These are phyloP conservation scores for Wickerhamiella spandovensis DNA, from an alignment of 805 yeast species.

Conservation along the genomic window DNA sequence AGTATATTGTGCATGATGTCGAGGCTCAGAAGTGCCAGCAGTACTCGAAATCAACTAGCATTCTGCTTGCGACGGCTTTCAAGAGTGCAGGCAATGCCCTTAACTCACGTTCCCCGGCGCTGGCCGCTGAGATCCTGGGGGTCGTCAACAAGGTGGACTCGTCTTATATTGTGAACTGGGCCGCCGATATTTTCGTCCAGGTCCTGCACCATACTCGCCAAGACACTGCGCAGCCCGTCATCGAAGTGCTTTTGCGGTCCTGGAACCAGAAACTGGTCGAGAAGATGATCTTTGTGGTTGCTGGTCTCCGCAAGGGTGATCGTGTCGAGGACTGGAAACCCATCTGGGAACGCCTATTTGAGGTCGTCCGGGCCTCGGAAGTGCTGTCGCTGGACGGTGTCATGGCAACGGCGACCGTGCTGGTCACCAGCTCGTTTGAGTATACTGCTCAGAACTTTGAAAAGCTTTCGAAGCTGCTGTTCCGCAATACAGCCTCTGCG, in stretches of 20 bases:
- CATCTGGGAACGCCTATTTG: constrained; percentile 5
- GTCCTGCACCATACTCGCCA: constrained; percentile 23
- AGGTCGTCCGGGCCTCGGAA: not conserved
- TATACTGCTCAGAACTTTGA: constrained; percentile 10
- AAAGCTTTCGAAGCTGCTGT: constrained; percentile 2
- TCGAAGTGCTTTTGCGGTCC: constrained; percentile 8
- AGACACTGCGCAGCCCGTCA: constrained; percentile 21
- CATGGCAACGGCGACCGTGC: constrained; percentile 9
- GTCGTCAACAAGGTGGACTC: constrained; percentile 1
- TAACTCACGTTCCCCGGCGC: constrained; percentile 53
- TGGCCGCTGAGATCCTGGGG: constrained; percentile 26
- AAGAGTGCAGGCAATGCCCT: constrained; percentile 56
- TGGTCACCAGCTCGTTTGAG: constrained; percentile 14
- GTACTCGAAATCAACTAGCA: constrained; percentile 45
- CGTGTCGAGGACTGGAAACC: constrained; percentile 25
- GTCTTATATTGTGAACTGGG: constrained; percentile 3
- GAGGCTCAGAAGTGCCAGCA: constrained; percentile 29
- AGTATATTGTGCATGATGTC: constrained; percentile 24
- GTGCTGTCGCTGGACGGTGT: constrained; percentile 5
- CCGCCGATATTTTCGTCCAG: constrained; percentile 17
- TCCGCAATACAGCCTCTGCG: constrained; percentile 8
- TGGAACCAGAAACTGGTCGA: not conserved
- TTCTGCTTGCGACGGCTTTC: constrained; percentile 59
- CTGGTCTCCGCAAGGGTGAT: constrained; percentile 27
- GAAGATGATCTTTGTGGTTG: constrained; percentile 17